phyloP scores from a whole-genome alignment of 441 rosid genomes.

The Aleurites moluccanus region DNA sequence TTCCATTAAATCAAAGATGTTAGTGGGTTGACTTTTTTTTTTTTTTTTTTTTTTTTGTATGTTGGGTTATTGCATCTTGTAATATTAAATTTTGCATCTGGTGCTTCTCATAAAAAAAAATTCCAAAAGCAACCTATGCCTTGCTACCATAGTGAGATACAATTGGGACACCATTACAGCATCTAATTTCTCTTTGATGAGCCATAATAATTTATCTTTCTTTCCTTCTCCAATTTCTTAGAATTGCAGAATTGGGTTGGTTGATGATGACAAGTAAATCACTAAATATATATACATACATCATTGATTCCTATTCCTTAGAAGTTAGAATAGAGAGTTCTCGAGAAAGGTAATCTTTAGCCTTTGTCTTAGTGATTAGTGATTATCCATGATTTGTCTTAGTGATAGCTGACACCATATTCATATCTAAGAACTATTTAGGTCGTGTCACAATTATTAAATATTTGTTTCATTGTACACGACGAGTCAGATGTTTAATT shows the following conservation, averaged over 20 bases:
- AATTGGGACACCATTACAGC: slow-evolving; percentile 4
- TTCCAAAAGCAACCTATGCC: not conserved
- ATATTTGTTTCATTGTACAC: no score
- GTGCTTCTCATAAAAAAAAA: slow-evolving; percentile 15
- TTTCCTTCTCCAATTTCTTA: not conserved
- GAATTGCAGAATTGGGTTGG: not conserved
- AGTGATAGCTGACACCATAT: no score
- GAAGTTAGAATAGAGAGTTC: not conserved
- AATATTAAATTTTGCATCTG: slow-evolving; percentile 24
- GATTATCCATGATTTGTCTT: no score
- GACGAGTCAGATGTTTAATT: no score
- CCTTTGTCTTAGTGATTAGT: no score
- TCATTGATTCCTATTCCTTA: not conserved
- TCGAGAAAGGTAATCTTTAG: not conserved
- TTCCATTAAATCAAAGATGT: slow-evolving; percentile 24
- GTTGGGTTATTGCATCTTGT: not conserved
- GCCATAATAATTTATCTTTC: no score
- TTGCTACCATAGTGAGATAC: slow-evolving; percentile 21
- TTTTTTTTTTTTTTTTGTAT: no score
- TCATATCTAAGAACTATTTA: no score
- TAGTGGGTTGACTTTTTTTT: slow-evolving; percentile 10
- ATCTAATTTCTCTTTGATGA: no score
- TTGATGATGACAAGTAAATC: not conserved
- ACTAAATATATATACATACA: not conserved
- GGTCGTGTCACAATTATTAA: no score